Evolutionary conservation across 2,329 filamentous ascomycete genomes (phyloP), one percentile per base, ranked within the genome.

Genomic region (Plenodomus biglobosus): DNA sequence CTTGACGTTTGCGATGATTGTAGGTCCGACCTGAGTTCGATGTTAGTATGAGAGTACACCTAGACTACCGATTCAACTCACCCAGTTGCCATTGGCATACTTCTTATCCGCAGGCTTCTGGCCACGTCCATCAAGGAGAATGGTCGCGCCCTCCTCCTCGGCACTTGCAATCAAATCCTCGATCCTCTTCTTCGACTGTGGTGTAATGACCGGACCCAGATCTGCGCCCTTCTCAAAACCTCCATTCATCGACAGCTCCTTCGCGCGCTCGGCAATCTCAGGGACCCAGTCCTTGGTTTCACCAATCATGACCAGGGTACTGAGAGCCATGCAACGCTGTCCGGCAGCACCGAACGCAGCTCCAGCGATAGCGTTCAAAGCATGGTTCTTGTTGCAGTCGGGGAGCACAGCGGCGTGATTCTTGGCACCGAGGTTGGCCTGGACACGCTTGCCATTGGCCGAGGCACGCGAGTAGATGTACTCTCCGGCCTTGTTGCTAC

Each of bases 321-420:
- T 90, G 49, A 94, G 78, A 32, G 89, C 89, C 89, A 94, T 94
- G 75, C 89, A 94, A 53, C 89, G 80, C 78, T 94, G 89, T 32
- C 89, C 89, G 19, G 89, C 89, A 55, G 89, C 89, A 56, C 89
- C 89, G 60, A 94, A 94, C 18, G 90, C 89, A 27, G 90, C 89
- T 56, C 89, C 90, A 3, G 88, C 83, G 56, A 94, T 88, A 37
- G 87, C 86, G 75, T 92, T 94, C 64, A 94, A 76, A 58, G 90
- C 89, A 64, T 92, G 87, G 78, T 94, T 92, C 82, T 91, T 92
- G 79, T 94, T 92, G 78, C 85, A 88, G 77, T 94, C 89, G 16
- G 89, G 89, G 52, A 92, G 81, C 22, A 94, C 85, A 44, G 87
- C 87, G 21, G 88, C 88, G 72, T 94, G 89, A 79, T 94, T 94